Percentiles rank a stretch among this genome's conserved stretches.
Evolutionary conservation across 306 rosid genomes (phyloP).

Genomic region (Corylus avellana): DNA sequence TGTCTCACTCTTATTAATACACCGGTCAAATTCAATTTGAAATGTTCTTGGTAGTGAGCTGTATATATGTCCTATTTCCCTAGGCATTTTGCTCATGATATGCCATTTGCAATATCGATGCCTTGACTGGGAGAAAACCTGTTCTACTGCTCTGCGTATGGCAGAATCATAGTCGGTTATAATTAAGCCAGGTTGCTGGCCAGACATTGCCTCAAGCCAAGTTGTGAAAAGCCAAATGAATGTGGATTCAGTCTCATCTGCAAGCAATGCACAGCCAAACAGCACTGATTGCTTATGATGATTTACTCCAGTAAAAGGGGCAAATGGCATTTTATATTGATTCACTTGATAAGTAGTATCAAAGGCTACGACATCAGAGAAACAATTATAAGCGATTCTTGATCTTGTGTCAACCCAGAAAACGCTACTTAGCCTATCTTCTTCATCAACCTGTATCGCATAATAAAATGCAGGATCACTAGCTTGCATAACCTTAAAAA

Average conservation of each 20-base stretch:
- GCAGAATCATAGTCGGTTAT: conserved; percentile 20
- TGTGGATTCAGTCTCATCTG: conserved; percentile 25
- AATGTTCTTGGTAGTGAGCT: conserved; percentile 21
- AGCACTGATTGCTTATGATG: conserved; percentile 21
- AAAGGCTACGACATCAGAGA: conserved; percentile 23
- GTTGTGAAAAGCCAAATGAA: conserved; percentile 27
- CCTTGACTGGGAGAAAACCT: conserved; percentile 15
- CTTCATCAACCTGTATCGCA: conserved; percentile 31
- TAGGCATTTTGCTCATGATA: conserved; percentile 25
- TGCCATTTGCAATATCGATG: conserved; percentile 27
- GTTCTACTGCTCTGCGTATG: conserved; percentile 10
- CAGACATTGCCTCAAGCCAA: conserved; percentile 30
- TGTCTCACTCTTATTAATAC: conserved; percentile 20
- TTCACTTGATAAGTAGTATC: conserved; percentile 26
- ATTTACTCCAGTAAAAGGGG: conserved; percentile 21
- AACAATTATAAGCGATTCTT: conserved; percentile 21
- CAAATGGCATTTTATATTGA: conserved; percentile 25
- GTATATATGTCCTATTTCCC: conserved; percentile 22
- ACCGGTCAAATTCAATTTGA: conserved; percentile 22
- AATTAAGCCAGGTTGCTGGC: conserved; percentile 21
- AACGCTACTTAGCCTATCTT: conserved; percentile 25
- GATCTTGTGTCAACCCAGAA: conserved; percentile 30
- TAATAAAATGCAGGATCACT: conserved; percentile 24
- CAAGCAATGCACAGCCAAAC: conserved; percentile 30
- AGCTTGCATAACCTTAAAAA: conserved; percentile 31